Evolutionary conservation across 805 yeast species (phyloP), one percentile per base, ranked within the genome.

Genomic region (Suhomyces sp.): DNA sequence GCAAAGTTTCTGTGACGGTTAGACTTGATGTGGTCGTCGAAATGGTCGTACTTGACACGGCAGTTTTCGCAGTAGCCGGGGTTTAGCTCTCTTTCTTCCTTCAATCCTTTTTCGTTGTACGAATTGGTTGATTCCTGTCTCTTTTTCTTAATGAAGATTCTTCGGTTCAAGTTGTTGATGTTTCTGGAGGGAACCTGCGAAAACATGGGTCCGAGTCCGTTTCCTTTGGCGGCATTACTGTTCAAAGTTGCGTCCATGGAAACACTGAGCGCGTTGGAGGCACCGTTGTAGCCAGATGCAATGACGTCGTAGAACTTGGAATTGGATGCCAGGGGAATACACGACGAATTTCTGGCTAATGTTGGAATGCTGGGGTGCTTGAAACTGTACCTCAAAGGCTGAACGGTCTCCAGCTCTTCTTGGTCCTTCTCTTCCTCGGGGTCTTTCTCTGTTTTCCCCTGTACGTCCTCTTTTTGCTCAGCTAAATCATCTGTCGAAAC

Each of bases 41-140:
- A 85, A 58, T 83, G 82, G 49, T 88, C 92, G 65, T 88, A 93
- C 65, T 86, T 86, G 54, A 87, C 87, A 23, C 93, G 77, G 70
- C 99, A 93, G 65, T 93, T 93, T 66, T 93, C 99, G 71, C 99
- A 93, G 69, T 89, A 92, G 0, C 97, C 97, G 0, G 93, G 81
- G 48, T 70, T 70, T 44, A 65, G 52, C 38, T 73, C 77, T 23
- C 58, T 51, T 48, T 67, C 68, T 36, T 66, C 68, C 51, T 61
- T 64, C 17, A 52, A 55, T 8, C 60, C 46, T 15, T 54, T 68
- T 44, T 62, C 64, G 62, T 31, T 48, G 42, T 40, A 35, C 8
- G 46, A 44, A 10, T 49, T 40, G 53, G 27, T 54, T 44, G 44
- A 53, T 48, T 50, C 58, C 55, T 64, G 68, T 51, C 65, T 66